phyloP scores from a whole-genome alignment of 1,284 basidiomycete genomes.

The Papiliotrema fonsecae region DNA sequence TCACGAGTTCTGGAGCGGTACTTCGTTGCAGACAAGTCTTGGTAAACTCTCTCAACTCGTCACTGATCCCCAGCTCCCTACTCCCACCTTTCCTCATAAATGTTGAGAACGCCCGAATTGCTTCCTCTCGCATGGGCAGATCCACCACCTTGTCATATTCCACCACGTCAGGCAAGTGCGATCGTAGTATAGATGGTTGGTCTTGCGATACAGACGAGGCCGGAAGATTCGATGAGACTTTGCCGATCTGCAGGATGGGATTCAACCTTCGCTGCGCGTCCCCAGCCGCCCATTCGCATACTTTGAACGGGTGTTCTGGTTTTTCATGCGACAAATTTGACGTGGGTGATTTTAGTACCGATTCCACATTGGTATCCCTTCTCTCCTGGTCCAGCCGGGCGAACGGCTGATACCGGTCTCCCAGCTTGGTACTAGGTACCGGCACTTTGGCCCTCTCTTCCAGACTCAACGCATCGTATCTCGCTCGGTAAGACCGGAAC shows the following conservation, averaged over 20 bases:
- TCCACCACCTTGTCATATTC: slow-evolving; percentile 11
- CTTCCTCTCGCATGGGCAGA: slow-evolving; percentile 34
- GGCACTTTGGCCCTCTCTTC: slow-evolving; percentile 18
- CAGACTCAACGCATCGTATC: slow-evolving; percentile 14
- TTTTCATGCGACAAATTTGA: neutral
- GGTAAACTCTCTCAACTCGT: slow-evolving; percentile 30
- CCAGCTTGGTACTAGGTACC: slow-evolving; percentile 24
- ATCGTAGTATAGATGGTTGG: slow-evolving; percentile 4
- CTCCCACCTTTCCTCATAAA: slow-evolving; percentile 29
- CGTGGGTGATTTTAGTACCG: neutral
- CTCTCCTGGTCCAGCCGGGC: slow-evolving; percentile 22
- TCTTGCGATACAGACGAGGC: neutral
- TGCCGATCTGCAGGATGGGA: too few species aligned
- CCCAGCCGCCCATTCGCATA: neutral
- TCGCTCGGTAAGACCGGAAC: slow-evolving; percentile 27
- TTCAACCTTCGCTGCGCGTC: too few species aligned
- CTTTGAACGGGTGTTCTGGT: neutral
- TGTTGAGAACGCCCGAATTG: slow-evolving; percentile 29
- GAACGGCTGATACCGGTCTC: slow-evolving; percentile 28
- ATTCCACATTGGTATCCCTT: neutral
- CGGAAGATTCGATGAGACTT: too few species aligned
- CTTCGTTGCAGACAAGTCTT: slow-evolving; percentile 18
- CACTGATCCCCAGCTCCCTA: slow-evolving; percentile 29
- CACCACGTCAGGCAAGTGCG: neutral
- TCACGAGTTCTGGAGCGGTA: slow-evolving; percentile 33